Evolutionary conservation across 768 basidiomycete genomes (phyloP), one percentile per base, ranked within the genome.

Genomic region (Lentinula aciculospora): DNA sequence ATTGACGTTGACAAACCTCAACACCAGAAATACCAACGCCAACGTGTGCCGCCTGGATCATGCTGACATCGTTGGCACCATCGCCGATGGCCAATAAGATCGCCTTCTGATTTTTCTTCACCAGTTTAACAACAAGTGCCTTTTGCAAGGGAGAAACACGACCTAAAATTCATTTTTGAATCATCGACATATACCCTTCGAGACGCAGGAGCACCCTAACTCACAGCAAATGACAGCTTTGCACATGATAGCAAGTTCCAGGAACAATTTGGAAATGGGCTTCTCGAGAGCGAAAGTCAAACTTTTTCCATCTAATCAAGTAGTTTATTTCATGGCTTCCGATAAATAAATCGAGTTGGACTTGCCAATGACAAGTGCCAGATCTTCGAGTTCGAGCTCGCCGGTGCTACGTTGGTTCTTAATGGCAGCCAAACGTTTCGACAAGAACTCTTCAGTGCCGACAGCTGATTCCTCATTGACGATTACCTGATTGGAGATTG

Each of bases 41-140:
- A 46, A 98, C 92, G 67, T 98, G 96, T 0, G 96, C 96, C 34
- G 96, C 96, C 68, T 98, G 96, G 59, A 98, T 98, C 96, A 98
- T 98, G 68, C 92, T 92, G 64, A 98, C 96, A 70, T 98, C 96
- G 69, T 98, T 98, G 1, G 96, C 96, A 50, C 96, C 96, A 62
- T 98, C 96, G 21, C 96, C 96, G 51, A 98, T 98, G 3, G 96
- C 96, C 8, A 98, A 82, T n/a, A 97, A 77, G 55, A 97, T 92
- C 6, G 94, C 81, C 58, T 93, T 92, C 64, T 88, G 85, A 69
- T 96, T 95, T 72, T 95, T 95, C 79, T 98, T 98, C 56, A 98
- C 96, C n/a, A 98, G 83, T 72, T 98, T 98, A 62, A 98, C 96
- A 3, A 98, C 95, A 37, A 97, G 81, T 0, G 96, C 96, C 70